Conservation (phyloP, 2,329 filamentous ascomycete species). For the Aspergillus viridinutans region DNA sequence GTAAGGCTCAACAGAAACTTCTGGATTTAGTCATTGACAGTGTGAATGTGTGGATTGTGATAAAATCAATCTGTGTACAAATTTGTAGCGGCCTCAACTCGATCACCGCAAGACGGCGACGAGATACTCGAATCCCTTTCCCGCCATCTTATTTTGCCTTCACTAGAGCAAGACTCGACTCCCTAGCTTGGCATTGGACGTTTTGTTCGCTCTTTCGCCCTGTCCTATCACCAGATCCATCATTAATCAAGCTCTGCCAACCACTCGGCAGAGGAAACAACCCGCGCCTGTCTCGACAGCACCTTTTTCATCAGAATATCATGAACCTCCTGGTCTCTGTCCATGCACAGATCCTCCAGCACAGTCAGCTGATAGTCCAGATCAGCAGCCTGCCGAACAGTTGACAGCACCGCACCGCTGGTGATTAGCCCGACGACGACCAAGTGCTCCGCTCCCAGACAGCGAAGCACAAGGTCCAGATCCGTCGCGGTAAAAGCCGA, state of each 20-base stretch:
- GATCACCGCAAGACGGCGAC: background rate
- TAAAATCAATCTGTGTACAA: background rate
- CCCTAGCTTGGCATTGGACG: background rate
- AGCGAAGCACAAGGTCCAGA: conserved; percentile 32
- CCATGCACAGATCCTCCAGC: conserved; percentile 34
- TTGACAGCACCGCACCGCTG: conserved; percentile 36
- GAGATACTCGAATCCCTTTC: background rate
- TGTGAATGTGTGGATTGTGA: background rate
- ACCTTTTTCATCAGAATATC: conserved; percentile 31
- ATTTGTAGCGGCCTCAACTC: background rate
- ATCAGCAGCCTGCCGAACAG: conserved; percentile 34
- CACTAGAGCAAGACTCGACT: background rate
- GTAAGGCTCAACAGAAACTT: background rate
- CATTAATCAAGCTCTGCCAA: conserved; percentile 1
- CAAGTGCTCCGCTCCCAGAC: conserved; percentile 22
- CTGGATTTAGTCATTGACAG: background rate
- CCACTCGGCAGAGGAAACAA: conserved; percentile 29
- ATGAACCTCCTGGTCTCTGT: conserved; percentile 31
- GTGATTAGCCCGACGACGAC: conserved; percentile 34
- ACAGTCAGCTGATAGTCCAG: conserved; percentile 34
- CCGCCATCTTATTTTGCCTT: background rate
- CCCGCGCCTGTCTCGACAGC: conserved; percentile 25
- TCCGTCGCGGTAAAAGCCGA: conserved; percentile 35
- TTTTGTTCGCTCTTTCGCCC: background rate
- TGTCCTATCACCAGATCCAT: background rate